A percentile compares a stretch with the other conserved stretches of the same genome.
These are phyloP conservation scores for Tetrahymena thermophila DNA, from an alignment of 73 alveolate genomes.

Conservation along the genomic window DNA sequence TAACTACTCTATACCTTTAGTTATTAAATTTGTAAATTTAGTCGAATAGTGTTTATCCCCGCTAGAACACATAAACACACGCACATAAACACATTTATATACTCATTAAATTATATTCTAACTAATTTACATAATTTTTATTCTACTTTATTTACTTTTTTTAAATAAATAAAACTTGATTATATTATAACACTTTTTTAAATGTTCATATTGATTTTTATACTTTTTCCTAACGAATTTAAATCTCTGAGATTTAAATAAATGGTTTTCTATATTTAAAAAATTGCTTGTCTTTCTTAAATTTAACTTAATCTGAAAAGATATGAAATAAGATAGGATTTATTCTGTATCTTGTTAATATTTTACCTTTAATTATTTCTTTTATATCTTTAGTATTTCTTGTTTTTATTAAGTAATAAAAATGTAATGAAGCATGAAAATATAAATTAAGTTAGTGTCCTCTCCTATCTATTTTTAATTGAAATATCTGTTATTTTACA, in stretches of 20 bases:
- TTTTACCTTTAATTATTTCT: neutral
- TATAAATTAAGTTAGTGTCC: neutral
- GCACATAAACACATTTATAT: no score
- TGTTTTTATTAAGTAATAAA: neutral
- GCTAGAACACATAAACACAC: neutral
- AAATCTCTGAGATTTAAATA: neutral
- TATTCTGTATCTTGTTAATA: neutral
- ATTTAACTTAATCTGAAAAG: neutral
- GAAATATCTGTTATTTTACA: neutral
- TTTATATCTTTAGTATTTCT: neutral
- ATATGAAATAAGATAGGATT: neutral
- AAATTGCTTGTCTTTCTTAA: neutral
- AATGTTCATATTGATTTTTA: neutral
- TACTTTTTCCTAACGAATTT: no score
- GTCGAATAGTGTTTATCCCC: neutral
- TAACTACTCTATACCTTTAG: neutral
- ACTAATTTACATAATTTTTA: neutral
- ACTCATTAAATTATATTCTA: neutral
- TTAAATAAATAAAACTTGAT: no score
- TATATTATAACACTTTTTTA: neutral
- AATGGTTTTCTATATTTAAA: neutral
- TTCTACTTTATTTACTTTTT: neutral
- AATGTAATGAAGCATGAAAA: neutral
- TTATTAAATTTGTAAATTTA: neutral
- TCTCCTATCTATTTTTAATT: neutral